Evolutionary conservation across 352 stramenopile species (phyloP).

Genomic region (Pythium periplocum): DNA sequence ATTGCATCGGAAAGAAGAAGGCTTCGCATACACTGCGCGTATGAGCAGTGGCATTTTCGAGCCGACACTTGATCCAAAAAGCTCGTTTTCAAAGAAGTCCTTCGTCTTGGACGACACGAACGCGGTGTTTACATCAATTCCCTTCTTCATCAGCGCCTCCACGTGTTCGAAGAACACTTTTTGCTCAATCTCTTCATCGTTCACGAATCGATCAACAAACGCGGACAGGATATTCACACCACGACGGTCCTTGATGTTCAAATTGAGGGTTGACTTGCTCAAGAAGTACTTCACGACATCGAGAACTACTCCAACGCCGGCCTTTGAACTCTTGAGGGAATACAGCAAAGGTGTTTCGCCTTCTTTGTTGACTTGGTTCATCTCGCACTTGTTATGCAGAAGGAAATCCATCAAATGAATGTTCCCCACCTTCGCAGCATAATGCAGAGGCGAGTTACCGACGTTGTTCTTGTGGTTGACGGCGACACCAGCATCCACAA

Average conservation of each 20-base stretch:
- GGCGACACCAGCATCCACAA: slow-evolving; percentile 47
- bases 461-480: slow-evolving; percentile 21
- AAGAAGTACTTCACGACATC: slow-evolving; percentile 48
- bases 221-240: slow-evolving; percentile 46
- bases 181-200: slow-evolving; percentile 15
- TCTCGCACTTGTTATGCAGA: slow-evolving; percentile 42
- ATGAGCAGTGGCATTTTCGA: slow-evolving; percentile 38
- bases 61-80: slow-evolving; percentile 18
- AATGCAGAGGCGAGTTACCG: slow-evolving; percentile 54
- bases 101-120: slow-evolving; percentile 28
- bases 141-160: slow-evolving; percentile 38
- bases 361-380: slow-evolving; percentile 34
- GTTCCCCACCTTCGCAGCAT: slow-evolving; percentile 44
- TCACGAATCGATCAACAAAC: slow-evolving; percentile 53
- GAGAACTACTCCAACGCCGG: slow-evolving; percentile 20
- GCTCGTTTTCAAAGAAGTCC: slow-evolving; percentile 38
- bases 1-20: slow-evolving; percentile 25
- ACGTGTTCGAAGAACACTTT: neutral
- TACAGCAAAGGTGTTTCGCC: slow-evolving; percentile 57
- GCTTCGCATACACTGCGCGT: slow-evolving; percentile 32
- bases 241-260: slow-evolving; percentile 34
- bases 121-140: slow-evolving; percentile 36
- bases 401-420: slow-evolving; percentile 68
- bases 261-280: slow-evolving; percentile 22
- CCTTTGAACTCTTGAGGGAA: slow-evolving; percentile 27